Evolutionary conservation across 495 filamentous ascomycete species (phyloP), one percentile per base, ranked within the genome.

Genomic region (Daldinia loculata): DNA sequence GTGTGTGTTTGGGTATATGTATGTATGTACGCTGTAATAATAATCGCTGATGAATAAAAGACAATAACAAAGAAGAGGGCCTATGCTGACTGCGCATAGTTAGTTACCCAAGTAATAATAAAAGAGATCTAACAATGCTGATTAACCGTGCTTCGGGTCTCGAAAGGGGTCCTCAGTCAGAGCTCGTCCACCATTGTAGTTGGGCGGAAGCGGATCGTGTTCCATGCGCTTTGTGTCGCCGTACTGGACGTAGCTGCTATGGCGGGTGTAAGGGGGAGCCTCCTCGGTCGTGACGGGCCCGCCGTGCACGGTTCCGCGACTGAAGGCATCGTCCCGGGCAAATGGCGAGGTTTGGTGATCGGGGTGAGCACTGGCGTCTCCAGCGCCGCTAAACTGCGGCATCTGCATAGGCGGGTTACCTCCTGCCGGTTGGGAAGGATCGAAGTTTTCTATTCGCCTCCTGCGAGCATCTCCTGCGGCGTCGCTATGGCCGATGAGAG

Each of bases 401-500:
- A 72, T 56, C 15, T 52, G 41, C 32, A 59, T 43, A 11, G 66
- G 24, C 7, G 15, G 5, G 14, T 24, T 26, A 26, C n/a, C 14
- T 48, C 24, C 26, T 5, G n/a, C 14, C 15, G 30, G 32, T 8
- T 43, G 26, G 6, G 17, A 29, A 17, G 36, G 41, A 41, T 61
- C 51, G 17, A 72, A 66, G 43, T 69, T 61, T 12, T 73, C 26
- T 2, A 73, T 69, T 22, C 70, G 61, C 66, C 62, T 67, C 34
- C 32, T 43, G 17, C 71, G 67, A 9, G 63, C 27, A 50, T 70
- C 55, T 15, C 67, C 86, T 22, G 75, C 88, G 15, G 84, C 80
- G 6, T 81, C 84, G 62, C 86, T 87, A 64, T 86, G 84, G 22
- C 79, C 80, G 45, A 86, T 80, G 59, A 90, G 71, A 8, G 91